phyloP scores from a whole-genome alignment of 306 rosid species.

The Cotoneaster glaucophyllus region DNA sequence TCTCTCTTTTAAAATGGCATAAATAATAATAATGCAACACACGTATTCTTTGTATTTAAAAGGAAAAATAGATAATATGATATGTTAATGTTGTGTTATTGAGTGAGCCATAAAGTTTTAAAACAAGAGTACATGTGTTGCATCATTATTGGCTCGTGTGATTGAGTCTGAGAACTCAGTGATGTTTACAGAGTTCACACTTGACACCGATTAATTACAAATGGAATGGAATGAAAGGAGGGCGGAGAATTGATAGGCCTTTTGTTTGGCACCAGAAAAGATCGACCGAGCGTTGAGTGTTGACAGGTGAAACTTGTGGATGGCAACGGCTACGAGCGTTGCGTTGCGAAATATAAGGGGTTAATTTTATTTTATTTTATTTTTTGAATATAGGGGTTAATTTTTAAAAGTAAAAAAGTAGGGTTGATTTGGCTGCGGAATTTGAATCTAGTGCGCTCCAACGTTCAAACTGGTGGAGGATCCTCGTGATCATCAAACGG shows the following conservation, averaged over 20 bases:
- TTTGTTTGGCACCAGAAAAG: neutral
- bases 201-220: no score
- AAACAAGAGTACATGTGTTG: no score
- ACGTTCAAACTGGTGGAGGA: conserved; percentile 52
- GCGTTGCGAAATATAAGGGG: neutral
- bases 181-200: neutral
- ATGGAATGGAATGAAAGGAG: neutral
- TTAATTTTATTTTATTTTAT: no score
- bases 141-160: neutral
- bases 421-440: neutral
- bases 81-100: no score
- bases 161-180: neutral
- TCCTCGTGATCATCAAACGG: conserved; percentile 99
- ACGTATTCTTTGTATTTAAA: neutral
- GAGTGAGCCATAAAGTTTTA: neutral
- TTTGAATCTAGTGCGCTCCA: conserved; percentile 98
- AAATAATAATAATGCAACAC: neutral
- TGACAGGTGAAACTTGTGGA: neutral
- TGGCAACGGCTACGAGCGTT: neutral
- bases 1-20: no score
- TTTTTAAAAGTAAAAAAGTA: conserved; percentile 5
- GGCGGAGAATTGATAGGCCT: neutral
- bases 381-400: no score
- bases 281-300: neutral
- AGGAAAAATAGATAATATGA: neutral